A percentile compares a stretch with the other conserved stretches of the same genome.
These are phyloP conservation scores for Oidiodendron maius DNA, from an alignment of 495 filamentous ascomycete genomes.

Conservation along the genomic window DNA sequence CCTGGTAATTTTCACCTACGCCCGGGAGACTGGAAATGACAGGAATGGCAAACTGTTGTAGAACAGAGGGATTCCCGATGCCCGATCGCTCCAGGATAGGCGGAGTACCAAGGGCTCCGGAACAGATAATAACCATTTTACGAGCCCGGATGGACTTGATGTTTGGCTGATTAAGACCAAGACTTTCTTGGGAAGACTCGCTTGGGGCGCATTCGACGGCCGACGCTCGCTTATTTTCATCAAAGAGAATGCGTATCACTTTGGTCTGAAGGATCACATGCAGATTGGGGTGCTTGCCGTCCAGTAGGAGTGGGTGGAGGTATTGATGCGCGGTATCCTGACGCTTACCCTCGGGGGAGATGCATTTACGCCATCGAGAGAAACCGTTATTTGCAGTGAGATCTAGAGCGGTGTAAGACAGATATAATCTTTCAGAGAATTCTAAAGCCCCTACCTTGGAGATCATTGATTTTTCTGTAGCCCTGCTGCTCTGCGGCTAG, in stretches of 20 bases:
- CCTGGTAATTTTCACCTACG: conserved; percentile 64
- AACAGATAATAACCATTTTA: conserved; percentile 76
- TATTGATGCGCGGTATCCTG: conserved; percentile 40
- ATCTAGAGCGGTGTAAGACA: no score
- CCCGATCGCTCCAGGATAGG: conserved; percentile 73
- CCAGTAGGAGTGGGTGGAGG: conserved; percentile 37
- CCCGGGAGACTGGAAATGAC: conserved; percentile 65
- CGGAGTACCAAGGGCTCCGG: conserved; percentile 74
- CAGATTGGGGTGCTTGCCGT: conserved; percentile 41
- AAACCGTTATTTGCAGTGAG: conserved; percentile 18
- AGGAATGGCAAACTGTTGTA: conserved; percentile 60
- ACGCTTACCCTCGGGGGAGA: conserved; percentile 35
- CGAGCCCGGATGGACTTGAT: no score
- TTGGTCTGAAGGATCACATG: conserved; percentile 45
- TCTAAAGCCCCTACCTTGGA: no score
- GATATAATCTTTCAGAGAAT: no score
- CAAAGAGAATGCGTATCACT: conserved; percentile 47
- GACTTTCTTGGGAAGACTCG: conserved; percentile 17
- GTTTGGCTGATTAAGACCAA: conserved; percentile 4
- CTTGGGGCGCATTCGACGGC: conserved; percentile 37
- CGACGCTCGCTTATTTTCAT: conserved; percentile 35
- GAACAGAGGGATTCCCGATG: conserved; percentile 42
- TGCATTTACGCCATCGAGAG: conserved; percentile 22
- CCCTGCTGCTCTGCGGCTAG: conserved; percentile 24
- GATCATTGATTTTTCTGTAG: conserved; percentile 21